Base-by-base conservation (phyloP, 805 yeast genomes). In the Grigorovia transvaalensis region DNA sequence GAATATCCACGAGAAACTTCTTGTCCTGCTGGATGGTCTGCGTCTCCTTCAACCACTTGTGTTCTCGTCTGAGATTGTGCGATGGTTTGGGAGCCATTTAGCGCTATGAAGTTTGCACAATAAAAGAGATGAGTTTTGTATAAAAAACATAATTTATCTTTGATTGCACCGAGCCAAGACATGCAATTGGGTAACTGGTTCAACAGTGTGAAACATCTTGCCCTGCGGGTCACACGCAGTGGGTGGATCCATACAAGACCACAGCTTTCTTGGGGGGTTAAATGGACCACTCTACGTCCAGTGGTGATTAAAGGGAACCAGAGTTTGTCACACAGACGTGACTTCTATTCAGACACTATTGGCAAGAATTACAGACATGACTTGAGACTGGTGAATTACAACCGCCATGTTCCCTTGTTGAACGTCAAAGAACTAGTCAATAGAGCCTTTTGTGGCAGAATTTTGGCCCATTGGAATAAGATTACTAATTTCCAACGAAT, bases 11-110 rank as follows among this genome's bases (percentile, higher is more conserved):
- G 8, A 59, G 56, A 17, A 55, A 42, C 12, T 58, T 54, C 30
- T 54, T 56, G 44, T 61, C 63, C 29, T 53, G 53, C 33, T 55
- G 53, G 2, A 58, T 55, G 3, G 56, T 42, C 2, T 43, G 51
- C 1, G 62, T 53, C 42, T 65, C 68, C 53, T 60, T 61, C 47
- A 65, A 46, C 68, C 67, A 64, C 50, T 64, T 65, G 45, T 60
- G 62, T 48, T 67, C 70, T 50, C 66, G 61, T 49, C 67, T 55
- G 18, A 66, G 50, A 48, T 65, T 66, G 54, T 67, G 63, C 29
- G 76, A 68, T 27, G 73, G 67, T 51, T 65, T 63, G 19, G 56
- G 17, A 12, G 55, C 59, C 67, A 63, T 61, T 42, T 38, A 33
- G 38, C 38, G 38, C 38, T 33, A 11, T 33, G 11, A 5, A 33